Base-by-base conservation (phyloP, 2,329 filamentous ascomycete species). In the Neofusicoccum cordaticola region DNA sequence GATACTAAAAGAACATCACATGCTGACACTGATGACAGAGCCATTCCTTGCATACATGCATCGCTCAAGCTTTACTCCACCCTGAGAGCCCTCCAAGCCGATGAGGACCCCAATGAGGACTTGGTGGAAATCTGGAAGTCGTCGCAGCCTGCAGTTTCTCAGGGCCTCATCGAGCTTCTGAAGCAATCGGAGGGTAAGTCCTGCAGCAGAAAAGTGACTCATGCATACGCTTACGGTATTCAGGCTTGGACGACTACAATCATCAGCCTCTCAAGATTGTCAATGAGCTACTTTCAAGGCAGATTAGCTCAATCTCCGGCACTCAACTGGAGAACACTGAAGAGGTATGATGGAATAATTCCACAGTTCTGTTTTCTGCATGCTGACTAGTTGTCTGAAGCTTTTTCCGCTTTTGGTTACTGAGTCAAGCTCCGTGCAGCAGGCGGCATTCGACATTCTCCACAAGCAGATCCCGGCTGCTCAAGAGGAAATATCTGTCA, bases 401-500 rank as follows among this genome's bases (percentile, higher is more conserved):
- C 81, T 96, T 0, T 98, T 91, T 71, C 84, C 87, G 0, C 80
- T 97, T 4, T 80, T 98, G 1, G 89, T 91, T 34, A 90, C 91
- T 0, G 86, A 90, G 11, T 95, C 91, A 1, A 83, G 86, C 42
- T 83, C 88, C 8, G 85, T 97, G 4, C 93, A 97, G 72, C 88
- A 87, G 11, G 88, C 92, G 1, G 91, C 92, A 0, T 98, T 93
- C 74, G 85, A 86, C 45, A 79, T 98, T 27, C 82, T 99, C 4
- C 91, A 96, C 72, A 86, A 85, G 56, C 88, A 90, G n/a, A 87
- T 98, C 7, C 92, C 93, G 0, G 84, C 83, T 2, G 81, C 84
- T 0, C 94, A 97, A 73, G 90, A 96, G 72, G 86, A 96, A 64
- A 82, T 94, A 1, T 95, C 93, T 0, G 83, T 98, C 37, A 90